Evolutionary conservation across 2,329 filamentous ascomycete genomes (phyloP).

Genomic region (Sarocladiaceae sp.): DNA sequence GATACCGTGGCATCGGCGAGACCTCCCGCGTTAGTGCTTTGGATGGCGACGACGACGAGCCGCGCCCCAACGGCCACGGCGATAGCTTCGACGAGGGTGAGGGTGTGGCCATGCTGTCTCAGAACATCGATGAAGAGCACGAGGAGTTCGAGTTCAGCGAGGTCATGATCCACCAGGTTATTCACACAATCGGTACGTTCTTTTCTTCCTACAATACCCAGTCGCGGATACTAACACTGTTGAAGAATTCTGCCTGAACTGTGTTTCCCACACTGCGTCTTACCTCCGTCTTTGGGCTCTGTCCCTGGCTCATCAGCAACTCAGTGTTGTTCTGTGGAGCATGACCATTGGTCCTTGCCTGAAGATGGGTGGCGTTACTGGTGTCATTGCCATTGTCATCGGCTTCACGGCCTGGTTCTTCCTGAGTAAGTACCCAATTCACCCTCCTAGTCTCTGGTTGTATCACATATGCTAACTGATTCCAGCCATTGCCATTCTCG

Average conservation of each 20-base stretch:
- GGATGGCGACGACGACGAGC: constrained; percentile 76
- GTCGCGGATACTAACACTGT: not conserved
- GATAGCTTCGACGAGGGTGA: constrained; percentile 63
- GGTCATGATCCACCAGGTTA: constrained; percentile 97
- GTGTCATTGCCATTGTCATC: constrained; percentile 73
- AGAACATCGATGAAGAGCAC: constrained; percentile 79
- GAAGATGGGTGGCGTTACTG: constrained; percentile 54
- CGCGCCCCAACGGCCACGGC: constrained; percentile 51
- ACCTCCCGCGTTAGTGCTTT: constrained; percentile 80
- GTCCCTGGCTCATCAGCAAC: constrained; percentile 94
- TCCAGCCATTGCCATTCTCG: constrained; percentile 55
- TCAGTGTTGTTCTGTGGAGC: constrained; percentile 89
- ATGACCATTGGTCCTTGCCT: constrained; percentile 89
- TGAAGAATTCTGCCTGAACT: constrained; percentile 95
- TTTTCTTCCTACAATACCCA: not conserved
- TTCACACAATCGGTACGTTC: constrained; percentile 88
- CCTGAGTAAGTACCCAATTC: constrained; percentile 48
- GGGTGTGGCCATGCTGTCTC: constrained; percentile 79
- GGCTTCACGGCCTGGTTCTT: constrained; percentile 88
- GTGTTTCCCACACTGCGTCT: constrained; percentile 95
- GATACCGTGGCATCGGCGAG: constrained; percentile 91
- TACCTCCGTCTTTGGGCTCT: constrained; percentile 98
- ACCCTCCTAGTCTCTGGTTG: not conserved
- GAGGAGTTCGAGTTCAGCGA: constrained; percentile 97
- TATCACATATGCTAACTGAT: constrained; percentile 17